Base-by-base conservation (phyloP, 371 early-diverging fungal species). In the Fennellomyces sp. region DNA sequence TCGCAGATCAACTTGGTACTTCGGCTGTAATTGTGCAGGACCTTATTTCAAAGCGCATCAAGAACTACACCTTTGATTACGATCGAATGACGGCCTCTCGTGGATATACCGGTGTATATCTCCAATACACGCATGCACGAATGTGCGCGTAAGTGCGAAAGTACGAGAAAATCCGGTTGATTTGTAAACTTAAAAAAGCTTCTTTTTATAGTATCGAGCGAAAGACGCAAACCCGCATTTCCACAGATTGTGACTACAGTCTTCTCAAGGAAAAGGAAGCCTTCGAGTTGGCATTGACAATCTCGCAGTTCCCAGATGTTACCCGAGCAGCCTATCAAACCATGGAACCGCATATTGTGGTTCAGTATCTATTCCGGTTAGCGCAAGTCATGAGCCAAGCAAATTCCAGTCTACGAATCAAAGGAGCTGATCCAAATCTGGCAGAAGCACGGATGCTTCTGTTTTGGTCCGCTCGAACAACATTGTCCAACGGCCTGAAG, bases 91-190 rank as follows among this genome's bases (percentile, higher is more conserved):
- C 94, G 27, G 86, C 91, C 54, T 91, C 95, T 35, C 93, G 92
- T 60, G 99, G 98, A 26, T 93, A 97, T 69, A 99, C 99, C 6
- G 99, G 99, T 0, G 94, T 98, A 10, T 99, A 94, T 73, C 76
- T 99, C 2, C 99, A 99, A 77, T 99, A 91, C 65, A 91, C 97
- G 21, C 89, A 97, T 75, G 91, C 97, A 4, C 91, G 97, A 12
- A 80, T 96, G 26, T 93, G 93, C 69, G 80, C 84, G 81, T 82
- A 78, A 63, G 76, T 52, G 8, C 23, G 13, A 29, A 39, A 23
- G 30, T 19, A 36, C 26, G 25, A 57, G 17, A 30, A 33, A 26
- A 56, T 7, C 35, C 11, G 19, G n/a, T 26, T 17, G 6, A 58
- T 33, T 17, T 26, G 15, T 35, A n/a, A 30, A 13, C 6, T 19